Evolutionary conservation across 176 grass and related monocot genomes (phyloP), one percentile per base, ranked within the genome.

Genomic region (Eremochloa ophiuroides): DNA sequence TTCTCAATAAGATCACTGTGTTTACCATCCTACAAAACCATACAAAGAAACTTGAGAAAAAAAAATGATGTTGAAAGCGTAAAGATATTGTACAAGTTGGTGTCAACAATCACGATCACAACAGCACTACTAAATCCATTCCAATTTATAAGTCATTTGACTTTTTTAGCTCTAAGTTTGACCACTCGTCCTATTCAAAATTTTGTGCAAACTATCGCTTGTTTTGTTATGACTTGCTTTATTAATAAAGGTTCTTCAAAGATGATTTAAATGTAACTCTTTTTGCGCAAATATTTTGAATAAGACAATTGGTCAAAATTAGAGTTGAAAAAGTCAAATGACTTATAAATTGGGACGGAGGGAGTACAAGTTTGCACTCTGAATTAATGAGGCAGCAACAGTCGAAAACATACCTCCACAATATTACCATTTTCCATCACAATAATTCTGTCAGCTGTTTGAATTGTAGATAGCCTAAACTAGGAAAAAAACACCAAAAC

Each of bases 381-480:
- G 53, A n/a, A 34, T 20, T 8, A 37, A 83, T 68, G 29, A 79
- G 15, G 20, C 23, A 4, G 20, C 35, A 79, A 10, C 3, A 70
- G 4, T 59, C 10, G 22, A 80, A 84, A 68, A 76, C 83, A 48
- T 91, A 99, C 96, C 96, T 99, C 93, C 41, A 93, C 63, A 63
- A 99, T 93, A 56, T 80, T 86, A 73, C 96, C 96, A 65, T 84
- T 89, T 84, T 95, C 93, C 93, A 95, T 99, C 47, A 95, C 91
- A 22, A 95, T 93, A 73, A 95, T 99, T 78, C 88, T 99, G 71
- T 95, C 93, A 66, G 93, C 87, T 51, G 93, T 87, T 88, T 99
- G 96, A 71, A 95, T 91, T 20, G 96, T 99, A 4, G 96, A 99
- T 88, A 99, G 65, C 69, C 96, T 99, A 89, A 13, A 87, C 56